Percentiles rank a stretch among this genome's conserved stretches.
Conservation (phyloP, 2,329 filamentous ascomycete genomes). For the Aspergillus aculeatus region DNA sequence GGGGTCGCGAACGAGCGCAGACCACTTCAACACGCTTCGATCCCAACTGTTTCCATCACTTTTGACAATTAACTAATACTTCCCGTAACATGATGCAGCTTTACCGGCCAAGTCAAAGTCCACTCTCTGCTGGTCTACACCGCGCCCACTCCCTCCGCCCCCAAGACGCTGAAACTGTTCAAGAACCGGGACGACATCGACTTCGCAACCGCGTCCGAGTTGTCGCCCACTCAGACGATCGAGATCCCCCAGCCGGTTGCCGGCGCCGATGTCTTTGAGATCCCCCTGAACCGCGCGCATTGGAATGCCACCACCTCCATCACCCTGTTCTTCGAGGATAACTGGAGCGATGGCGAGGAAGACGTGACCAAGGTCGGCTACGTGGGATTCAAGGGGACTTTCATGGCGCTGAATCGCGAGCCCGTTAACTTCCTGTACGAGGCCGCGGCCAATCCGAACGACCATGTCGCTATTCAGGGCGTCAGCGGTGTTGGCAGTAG, state of each 20-base stretch:
- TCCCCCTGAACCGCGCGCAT: conserved; percentile 80
- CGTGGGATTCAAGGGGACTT: conserved; percentile 90
- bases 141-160: conserved; percentile 67
- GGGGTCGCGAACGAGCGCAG: not conserved
- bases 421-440: conserved; percentile 89
- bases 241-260: conserved; percentile 70
- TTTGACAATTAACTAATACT: not conserved
- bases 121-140: conserved; percentile 86
- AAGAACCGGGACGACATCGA: conserved; percentile 85
- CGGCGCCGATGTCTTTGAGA: conserved; percentile 69
- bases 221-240: conserved; percentile 70
- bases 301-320: conserved; percentile 85
- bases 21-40: not conserved
- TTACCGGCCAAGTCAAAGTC: conserved; percentile 89
- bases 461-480: conserved; percentile 62
- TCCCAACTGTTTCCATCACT: not conserved
- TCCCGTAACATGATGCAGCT: conserved; percentile 52
- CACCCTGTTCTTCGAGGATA: conserved; percentile 86
- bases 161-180: conserved; percentile 81
- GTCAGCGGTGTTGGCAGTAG: conserved; percentile 40
- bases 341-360: conserved; percentile 77
- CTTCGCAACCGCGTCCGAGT: conserved; percentile 71
- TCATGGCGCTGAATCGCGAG: conserved; percentile 79
- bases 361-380: conserved; percentile 78
- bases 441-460: conserved; percentile 83